Evolutionary conservation across 805 yeast species (phyloP).

Genomic region (Starmerella asiatica): DNA sequence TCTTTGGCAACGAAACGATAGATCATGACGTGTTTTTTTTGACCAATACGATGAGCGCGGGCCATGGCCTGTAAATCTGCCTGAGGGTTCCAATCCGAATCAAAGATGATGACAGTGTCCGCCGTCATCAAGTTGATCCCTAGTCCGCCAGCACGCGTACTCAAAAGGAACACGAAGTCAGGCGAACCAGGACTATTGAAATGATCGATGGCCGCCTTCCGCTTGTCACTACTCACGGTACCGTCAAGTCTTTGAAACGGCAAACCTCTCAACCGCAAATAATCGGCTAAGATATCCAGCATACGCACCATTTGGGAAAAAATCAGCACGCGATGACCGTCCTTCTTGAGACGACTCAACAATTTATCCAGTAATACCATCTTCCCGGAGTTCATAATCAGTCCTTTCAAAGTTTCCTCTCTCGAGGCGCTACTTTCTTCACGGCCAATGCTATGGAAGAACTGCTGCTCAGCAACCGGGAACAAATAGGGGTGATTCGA

Average conservation of each 20-base stretch:
- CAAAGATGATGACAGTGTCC: constrained; percentile 94
- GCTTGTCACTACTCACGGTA: constrained; percentile 84
- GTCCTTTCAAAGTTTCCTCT: constrained; percentile 72
- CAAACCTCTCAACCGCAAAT: constrained; percentile 70
- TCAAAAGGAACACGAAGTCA: constrained; percentile 77
- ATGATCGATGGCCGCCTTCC: constrained; percentile 91
- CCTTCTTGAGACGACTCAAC: constrained; percentile 68
- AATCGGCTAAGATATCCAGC: constrained; percentile 89
- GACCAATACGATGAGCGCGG: constrained; percentile 99
- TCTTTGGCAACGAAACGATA: constrained; percentile 96
- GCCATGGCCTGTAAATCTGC: constrained; percentile 99
- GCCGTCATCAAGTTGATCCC: constrained; percentile 99
- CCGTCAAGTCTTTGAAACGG: constrained; percentile 92
- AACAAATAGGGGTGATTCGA: constrained; percentile 94
- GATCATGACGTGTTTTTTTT: constrained; percentile 93
- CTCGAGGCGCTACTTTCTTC: constrained; percentile 46
- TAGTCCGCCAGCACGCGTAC: constrained; percentile 97
- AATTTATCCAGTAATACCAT: constrained; percentile 92
- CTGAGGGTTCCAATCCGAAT: constrained; percentile 98
- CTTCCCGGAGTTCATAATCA: constrained; percentile 95
- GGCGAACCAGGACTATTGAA: constrained; percentile 86
- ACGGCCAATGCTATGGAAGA: constrained; percentile 38
- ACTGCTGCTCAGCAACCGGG: constrained; percentile 81
- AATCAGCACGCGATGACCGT: constrained; percentile 90
- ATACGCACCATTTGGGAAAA: constrained; percentile 97